Conservation (phyloP, 352 stramenopile species). For the Globisporangium paroecandrum region DNA sequence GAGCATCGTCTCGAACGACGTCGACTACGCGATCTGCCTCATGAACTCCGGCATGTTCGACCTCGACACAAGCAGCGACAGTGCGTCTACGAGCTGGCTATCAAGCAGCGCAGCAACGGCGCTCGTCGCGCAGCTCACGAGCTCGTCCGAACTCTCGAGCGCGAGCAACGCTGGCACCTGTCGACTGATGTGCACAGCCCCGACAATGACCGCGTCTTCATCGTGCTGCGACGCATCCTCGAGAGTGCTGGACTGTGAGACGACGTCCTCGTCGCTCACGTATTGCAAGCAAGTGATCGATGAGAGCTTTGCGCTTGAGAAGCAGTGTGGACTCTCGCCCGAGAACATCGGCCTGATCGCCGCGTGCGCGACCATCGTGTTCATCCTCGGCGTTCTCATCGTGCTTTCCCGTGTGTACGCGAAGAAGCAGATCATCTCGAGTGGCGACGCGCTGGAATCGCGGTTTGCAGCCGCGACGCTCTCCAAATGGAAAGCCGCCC, state of each 20-base stretch:
- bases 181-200: constrained; percentile 29
- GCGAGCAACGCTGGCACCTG: constrained; percentile 23
- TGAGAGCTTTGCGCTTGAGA: constrained; percentile 29
- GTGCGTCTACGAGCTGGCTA: constrained; percentile 8
- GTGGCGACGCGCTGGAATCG: constrained; percentile 21
- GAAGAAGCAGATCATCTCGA: constrained; percentile 13
- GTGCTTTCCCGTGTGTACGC: constrained; percentile 17
- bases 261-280: constrained; percentile 21
- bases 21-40: constrained; percentile 48
- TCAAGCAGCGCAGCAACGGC: constrained; percentile 1
- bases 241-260: constrained; percentile 24
- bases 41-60: constrained; percentile 70
- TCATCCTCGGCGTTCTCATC: constrained; percentile 22
- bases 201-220: constrained; percentile 25
- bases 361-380: constrained; percentile 15
- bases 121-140: constrained; percentile 10
- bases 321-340: constrained; percentile 34
- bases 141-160: constrained; percentile 11
- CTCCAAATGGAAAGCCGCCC: constrained; percentile 26
- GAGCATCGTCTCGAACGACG: constrained; percentile 37
- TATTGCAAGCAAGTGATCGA: constrained; percentile 45
- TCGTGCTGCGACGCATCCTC: constrained; percentile 35
- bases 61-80: constrained; percentile 13
- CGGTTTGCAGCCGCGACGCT: constrained; percentile 21
- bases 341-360: constrained; percentile 34